Evolutionary conservation across 176 grass and related monocot species (phyloP), one percentile per base, ranked within the genome.

Genomic region (Carex scoparia): DNA sequence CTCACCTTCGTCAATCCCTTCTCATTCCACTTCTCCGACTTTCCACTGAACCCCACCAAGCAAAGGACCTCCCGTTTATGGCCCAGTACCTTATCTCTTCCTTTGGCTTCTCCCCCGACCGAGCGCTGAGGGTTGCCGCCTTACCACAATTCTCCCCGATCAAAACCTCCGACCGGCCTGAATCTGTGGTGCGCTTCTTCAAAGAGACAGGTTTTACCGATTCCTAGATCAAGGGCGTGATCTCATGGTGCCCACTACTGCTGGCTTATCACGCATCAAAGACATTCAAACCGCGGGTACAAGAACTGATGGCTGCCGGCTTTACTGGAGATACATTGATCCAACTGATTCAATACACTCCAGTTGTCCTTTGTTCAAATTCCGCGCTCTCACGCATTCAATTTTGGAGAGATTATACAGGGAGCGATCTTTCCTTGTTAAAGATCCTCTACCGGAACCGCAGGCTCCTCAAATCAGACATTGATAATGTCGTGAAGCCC

Each of bases 41-140:
- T 12, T 80, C 55, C 13, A 40, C 77, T 10, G 30, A 38, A 61
- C 13, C 57, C 28, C 11, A 61, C 28, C 55, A 37, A 57, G 13
- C 11, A 9, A 59, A 80, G 6, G 28, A 80, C 28, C 77, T 10
- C 2, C 54, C 55, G 4, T 84, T 81, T 12, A 40, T 86, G 42
- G 84, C 85, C 16, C 84, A 87, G 37, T 92, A 89, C 79, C 90
- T 91, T 18, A 13, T 84, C 72, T n/a, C 65, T 59, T 14, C 65
- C 59, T 86, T 85, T 84, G 66, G 77, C 80, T 82, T 91, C 44
- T 37, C 64, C 42, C 84, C 9, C 4, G 56, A 81, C 13, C 84
- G 88, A 53, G 57, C 80, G 2, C 31, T 78, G 42, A 84, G 27
- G 19, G 40, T 55, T 0, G 46, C 74, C 10, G 27, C 46, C 27